Evolutionary conservation across 805 yeast genomes (phyloP).

Genomic region (Schwanniomyces yamadae): DNA sequence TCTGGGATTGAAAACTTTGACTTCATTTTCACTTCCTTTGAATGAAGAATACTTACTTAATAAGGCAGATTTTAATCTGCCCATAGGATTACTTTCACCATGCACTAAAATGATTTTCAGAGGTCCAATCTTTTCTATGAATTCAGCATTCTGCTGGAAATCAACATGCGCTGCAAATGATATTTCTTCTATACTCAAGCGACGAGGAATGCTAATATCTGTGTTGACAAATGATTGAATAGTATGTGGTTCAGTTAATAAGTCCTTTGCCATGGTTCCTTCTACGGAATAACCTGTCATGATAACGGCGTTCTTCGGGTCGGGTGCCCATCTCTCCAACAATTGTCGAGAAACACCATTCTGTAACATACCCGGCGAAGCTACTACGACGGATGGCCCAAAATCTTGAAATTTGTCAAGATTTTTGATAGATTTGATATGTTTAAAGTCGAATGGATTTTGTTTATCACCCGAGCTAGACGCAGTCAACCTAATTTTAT

Average conservation of each 20-base stretch:
- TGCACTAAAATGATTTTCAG: conserved; percentile 86
- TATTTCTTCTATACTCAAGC: conserved; percentile 85
- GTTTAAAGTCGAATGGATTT: conserved; percentile 90
- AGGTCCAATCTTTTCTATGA: conserved; percentile 86
- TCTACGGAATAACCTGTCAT: conserved; percentile 97
- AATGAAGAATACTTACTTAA: conserved; percentile 79
- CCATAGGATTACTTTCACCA: conserved; percentile 99
- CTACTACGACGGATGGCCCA: conserved; percentile 94
- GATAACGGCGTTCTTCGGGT: conserved; percentile 81
- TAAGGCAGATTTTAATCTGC: conserved; percentile 89
- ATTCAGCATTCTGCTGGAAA: conserved; percentile 86
- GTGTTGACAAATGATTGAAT: conserved; percentile 82
- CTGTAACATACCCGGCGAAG: conserved; percentile 98
- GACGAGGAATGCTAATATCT: conserved; percentile 80
- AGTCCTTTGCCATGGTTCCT: conserved; percentile 94
- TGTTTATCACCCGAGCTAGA: conserved; percentile 38
- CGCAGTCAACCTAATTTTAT: conserved; percentile 69
- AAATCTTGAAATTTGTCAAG: conserved; percentile 86
- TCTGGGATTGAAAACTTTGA: conserved; percentile 86
- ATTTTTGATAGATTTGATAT: conserved; percentile 73
- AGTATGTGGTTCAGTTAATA: conserved; percentile 86
- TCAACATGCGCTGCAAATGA: conserved; percentile 99
- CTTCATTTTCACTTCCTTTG: conserved; percentile 85
- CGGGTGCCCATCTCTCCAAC: conserved; percentile 96
- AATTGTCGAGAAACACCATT: conserved; percentile 91